Base-by-base conservation (phyloP, 78 protist species). In the Cyanophora paradoxa region DNA sequence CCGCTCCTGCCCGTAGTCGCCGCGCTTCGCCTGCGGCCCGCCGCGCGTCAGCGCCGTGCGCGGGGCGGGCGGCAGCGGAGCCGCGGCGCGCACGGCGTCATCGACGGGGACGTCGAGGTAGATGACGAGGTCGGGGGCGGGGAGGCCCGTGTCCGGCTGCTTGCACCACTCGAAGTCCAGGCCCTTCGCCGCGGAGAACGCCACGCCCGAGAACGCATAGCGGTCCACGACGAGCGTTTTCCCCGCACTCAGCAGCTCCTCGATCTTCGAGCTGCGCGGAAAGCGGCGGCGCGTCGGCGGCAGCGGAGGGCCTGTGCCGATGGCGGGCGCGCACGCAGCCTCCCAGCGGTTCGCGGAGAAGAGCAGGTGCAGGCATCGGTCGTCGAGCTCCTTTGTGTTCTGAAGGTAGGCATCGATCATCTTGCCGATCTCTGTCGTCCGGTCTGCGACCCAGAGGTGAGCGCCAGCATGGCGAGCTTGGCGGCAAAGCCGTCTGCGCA, bases 301-400 rank as follows among this genome's bases (percentile, higher is more conserved):
- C n/a, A n/a, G n/a, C n/a, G n/a, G n/a, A n/a, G n/a, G n/a, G n/a
- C n/a, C n/a, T n/a, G n/a, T n/a, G n/a, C n/a, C n/a, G n/a, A n/a
- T n/a, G n/a, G n/a, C n/a, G n/a, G n/a, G n/a, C n/a, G 33, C 54
- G 13, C 8, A 57, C 84, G 61, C 37, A 30, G 71, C 72, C 76
- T 89, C 93, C 90, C 87, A 85, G 31, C 96, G 88, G 73, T 93
- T 93, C 3, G 88, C 90, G 6, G 94, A 79, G 68, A 85, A 93
- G 66, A 93, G 77, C 28, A 85, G 74, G 63, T 93, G 97, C 44
- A 90, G 24, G 24, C 81, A 86, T n/a, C 72, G 80, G 76, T 90
- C 94, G 68, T 80, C 86, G n/a, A 88, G 28, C 26, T 90, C 82
- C 1, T 44, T 30, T 5, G 71, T 46, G 40, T 52, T 72, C 44